phyloP scores from a whole-genome alignment of 768 basidiomycete genomes.

The Kwoniella mangroviensis region DNA sequence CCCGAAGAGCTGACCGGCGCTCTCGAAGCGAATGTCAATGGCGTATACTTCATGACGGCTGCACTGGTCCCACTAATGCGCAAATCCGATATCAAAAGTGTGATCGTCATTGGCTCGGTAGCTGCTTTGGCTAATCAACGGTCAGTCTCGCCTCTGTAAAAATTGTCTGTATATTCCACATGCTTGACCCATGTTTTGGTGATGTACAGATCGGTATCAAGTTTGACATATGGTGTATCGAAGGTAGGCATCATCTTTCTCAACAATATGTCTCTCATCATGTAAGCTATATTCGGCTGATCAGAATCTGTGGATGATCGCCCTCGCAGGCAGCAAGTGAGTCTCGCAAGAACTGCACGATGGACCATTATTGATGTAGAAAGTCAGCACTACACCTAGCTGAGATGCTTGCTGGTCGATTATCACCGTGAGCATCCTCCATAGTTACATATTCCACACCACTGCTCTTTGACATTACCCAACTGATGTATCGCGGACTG shows the following conservation, averaged over 20 bases:
- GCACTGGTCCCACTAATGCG: slow-evolving; percentile 35
- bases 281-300: neutral
- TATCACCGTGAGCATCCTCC: slow-evolving; percentile 27
- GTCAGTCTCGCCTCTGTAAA: slow-evolving; percentile 9
- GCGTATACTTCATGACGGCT: slow-evolving; percentile 38
- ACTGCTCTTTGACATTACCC: too few species aligned
- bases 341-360: neutral
- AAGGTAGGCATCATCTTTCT: slow-evolving; percentile 18
- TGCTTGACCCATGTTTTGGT: too few species aligned
- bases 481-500: too few species aligned
- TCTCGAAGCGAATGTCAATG: slow-evolving; percentile 24
- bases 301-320: neutral
- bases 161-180: neutral
- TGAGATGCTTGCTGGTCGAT: slow-evolving; percentile 28
- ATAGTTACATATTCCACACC: neutral
- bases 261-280: neutral
- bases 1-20: neutral
- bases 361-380: too few species aligned
- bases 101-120: slow-evolving; percentile 37
- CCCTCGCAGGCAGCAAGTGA: slow-evolving; percentile 25
- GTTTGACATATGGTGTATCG: slow-evolving; percentile 32
- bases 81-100: slow-evolving; percentile 24
- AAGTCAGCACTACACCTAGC: slow-evolving; percentile 26
- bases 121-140: slow-evolving; percentile 33
- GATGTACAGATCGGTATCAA: slow-evolving; percentile 16